Conservation (phyloP, 2,329 filamentous ascomycete species). For the Epicoccum sorghinum region DNA sequence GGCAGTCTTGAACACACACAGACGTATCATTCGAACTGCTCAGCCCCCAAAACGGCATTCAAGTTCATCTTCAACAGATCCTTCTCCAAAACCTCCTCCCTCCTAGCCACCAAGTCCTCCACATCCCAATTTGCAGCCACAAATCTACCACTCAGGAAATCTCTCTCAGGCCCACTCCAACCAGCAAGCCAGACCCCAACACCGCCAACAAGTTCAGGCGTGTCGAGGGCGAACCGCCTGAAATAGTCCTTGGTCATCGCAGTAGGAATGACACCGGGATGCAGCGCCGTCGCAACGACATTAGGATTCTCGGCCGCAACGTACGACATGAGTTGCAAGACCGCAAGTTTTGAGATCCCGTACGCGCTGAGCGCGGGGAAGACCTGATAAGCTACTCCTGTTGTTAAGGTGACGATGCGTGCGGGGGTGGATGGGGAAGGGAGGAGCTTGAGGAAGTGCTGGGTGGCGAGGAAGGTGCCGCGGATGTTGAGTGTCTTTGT, state of each 20-base stretch:
- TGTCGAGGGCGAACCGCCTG: slow-evolving; percentile 28
- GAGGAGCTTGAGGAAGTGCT: slow-evolving; percentile 38
- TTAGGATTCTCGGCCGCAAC: slow-evolving; percentile 28
- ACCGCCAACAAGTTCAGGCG: slow-evolving; percentile 37
- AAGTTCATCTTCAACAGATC: slow-evolving; percentile 24
- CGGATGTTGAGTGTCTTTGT: slow-evolving; percentile 44
- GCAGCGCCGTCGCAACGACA: slow-evolving; percentile 25
- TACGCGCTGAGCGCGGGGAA: slow-evolving; percentile 24
- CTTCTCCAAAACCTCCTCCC: slow-evolving; percentile 22
- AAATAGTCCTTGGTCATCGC: slow-evolving; percentile 20
- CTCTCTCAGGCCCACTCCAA: slow-evolving; percentile 24
- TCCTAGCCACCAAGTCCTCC: slow-evolving; percentile 32
- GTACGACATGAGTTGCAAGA: slow-evolving; percentile 25
- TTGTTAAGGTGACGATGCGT: slow-evolving; percentile 31
- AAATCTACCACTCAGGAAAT: slow-evolving; percentile 35
- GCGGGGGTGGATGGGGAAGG: slow-evolving; percentile 24
- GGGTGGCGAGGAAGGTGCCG: slow-evolving; percentile 42
- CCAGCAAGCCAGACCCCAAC: slow-evolving; percentile 34
- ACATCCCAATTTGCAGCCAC: slow-evolving; percentile 39
- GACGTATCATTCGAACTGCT: slow-evolving; percentile 10
- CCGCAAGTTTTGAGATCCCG: slow-evolving; percentile 25
- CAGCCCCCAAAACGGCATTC: slow-evolving; percentile 22
- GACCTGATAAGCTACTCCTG: slow-evolving; percentile 20
- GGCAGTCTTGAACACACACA: no score
- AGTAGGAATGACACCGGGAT: slow-evolving; percentile 25